Conservation (phyloP, 495 filamentous ascomycete species). For the Bombardia bombarda region DNA sequence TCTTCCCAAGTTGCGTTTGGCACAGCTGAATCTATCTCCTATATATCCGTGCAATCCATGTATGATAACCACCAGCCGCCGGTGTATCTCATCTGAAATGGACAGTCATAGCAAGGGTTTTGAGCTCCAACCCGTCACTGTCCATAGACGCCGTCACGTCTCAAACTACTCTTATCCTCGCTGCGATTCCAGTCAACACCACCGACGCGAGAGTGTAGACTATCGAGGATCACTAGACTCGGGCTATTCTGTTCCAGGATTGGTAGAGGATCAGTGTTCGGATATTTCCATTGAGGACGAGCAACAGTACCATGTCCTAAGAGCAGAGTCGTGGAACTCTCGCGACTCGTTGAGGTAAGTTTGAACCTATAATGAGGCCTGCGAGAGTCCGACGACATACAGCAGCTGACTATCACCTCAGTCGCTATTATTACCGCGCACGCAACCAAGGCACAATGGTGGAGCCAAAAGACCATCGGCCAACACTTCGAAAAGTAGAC, state of each 20-base stretch:
- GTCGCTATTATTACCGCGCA: neutral
- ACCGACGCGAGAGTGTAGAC: neutral
- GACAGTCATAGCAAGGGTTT: neutral
- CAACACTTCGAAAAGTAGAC: neutral
- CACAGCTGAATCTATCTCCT: too few species aligned
- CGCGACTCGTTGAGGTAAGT: conserved; percentile 16
- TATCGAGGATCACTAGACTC: conserved; percentile 17
- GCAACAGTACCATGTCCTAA: conserved; percentile 10
- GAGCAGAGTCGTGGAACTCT: conserved; percentile 17
- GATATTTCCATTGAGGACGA: conserved; percentile 24
- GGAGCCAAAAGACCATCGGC: neutral
- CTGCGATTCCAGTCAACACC: neutral
- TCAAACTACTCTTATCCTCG: conserved; percentile 15
- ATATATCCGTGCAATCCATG: too few species aligned
- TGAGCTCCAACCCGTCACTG: conserved; percentile 2
- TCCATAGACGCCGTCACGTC: neutral
- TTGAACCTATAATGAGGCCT: neutral
- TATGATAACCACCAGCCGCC: neutral
- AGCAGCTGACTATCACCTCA: conserved; percentile 4
- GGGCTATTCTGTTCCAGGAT: conserved; percentile 16
- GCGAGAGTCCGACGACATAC: conserved; percentile 7
- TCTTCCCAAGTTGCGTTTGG: neutral
- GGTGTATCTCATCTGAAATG: conserved; percentile 1
- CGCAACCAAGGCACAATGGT: neutral
- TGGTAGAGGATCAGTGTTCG: conserved; percentile 23